A percentile compares a stretch with the other conserved stretches of the same genome.
phyloP scores from a whole-genome alignment of 148 eudicot genomes.

The Silene conica region DNA sequence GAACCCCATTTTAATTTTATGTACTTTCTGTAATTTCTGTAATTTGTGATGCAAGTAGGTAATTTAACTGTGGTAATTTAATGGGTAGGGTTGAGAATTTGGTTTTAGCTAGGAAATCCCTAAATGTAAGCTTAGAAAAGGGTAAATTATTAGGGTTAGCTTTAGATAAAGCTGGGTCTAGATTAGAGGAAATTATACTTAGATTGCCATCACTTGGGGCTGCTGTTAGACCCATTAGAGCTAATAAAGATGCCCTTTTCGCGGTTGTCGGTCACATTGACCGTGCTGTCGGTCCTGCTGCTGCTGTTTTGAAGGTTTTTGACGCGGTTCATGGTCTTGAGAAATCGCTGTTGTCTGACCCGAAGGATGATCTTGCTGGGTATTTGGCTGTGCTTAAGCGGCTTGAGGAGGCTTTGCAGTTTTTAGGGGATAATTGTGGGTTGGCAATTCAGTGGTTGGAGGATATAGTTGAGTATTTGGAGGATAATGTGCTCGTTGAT shows the following conservation, averaged over 20 bases:
- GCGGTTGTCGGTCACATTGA: conserved; percentile 78
- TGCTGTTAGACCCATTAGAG: conserved; percentile 68
- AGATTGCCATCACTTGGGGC: conserved; percentile 65
- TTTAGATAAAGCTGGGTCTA: conserved; percentile 53
- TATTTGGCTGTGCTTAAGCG: conserved; percentile 66
- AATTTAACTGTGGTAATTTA: conserved; percentile 18
- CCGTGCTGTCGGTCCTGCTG: conserved; percentile 77
- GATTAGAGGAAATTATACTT: conserved; percentile 60
- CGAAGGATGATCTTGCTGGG: conserved; percentile 59
- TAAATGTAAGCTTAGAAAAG: conserved; percentile 52
- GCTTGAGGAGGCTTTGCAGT: conserved; percentile 67
- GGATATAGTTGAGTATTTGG: conserved; percentile 78
- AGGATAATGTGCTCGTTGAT: conserved; percentile 68
- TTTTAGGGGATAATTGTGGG: conserved; percentile 72
- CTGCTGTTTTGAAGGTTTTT: conserved; percentile 76
- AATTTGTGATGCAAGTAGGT: conserved; percentile 27
- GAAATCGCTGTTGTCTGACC: conserved; percentile 68
- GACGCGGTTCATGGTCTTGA: conserved; percentile 82
- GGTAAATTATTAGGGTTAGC: conserved; percentile 44
- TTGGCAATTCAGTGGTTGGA: conserved; percentile 86
- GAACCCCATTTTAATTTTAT: conserved; percentile 15
- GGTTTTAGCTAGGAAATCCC: conserved; percentile 45
- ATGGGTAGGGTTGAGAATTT: conserved; percentile 41
- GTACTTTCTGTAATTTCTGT: conserved; percentile 15
- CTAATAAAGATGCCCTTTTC: conserved; percentile 54